Evolutionary conservation across 2,329 filamentous ascomycete genomes (phyloP).

Genomic region (Aspergillus glaucus): DNA sequence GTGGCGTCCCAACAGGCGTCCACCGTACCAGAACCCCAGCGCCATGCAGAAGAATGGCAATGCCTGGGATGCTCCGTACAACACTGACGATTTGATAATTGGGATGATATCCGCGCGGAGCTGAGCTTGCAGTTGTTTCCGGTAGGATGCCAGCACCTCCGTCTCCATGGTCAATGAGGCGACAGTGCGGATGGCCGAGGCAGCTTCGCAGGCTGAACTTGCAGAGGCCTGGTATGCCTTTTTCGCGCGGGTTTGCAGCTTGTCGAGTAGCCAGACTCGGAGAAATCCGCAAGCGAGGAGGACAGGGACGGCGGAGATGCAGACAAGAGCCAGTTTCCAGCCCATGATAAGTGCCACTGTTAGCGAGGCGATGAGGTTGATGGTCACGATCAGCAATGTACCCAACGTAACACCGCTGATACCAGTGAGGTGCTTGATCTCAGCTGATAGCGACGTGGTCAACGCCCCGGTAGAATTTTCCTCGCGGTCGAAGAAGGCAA

Average conservation of each 20-base stretch:
- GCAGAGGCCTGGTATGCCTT: slow-evolving; percentile 73
- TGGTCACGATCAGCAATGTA: slow-evolving; percentile 71
- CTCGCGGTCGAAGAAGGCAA: slow-evolving; percentile 82
- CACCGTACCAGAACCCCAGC: slow-evolving; percentile 61
- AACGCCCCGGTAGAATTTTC: slow-evolving; percentile 85
- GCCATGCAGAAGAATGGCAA: slow-evolving; percentile 21
- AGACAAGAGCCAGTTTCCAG: slow-evolving; percentile 84
- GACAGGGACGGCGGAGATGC: slow-evolving; percentile 69
- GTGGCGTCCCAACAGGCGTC: slow-evolving; percentile 47
- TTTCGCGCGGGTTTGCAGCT: slow-evolving; percentile 74
- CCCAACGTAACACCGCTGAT: slow-evolving; percentile 83
- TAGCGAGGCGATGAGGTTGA: slow-evolving; percentile 71
- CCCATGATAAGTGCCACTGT: slow-evolving; percentile 64
- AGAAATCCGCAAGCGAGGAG: slow-evolving; percentile 77
- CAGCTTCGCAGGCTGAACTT: slow-evolving; percentile 85
- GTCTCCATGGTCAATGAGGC: slow-evolving; percentile 81
- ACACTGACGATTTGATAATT: slow-evolving; percentile 65
- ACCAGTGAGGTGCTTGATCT: slow-evolving; percentile 85
- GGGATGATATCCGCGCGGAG: slow-evolving; percentile 63
- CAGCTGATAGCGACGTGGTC: slow-evolving; percentile 80
- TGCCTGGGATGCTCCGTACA: slow-evolving; percentile 61
- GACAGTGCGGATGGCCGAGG: slow-evolving; percentile 88
- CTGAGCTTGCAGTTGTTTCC: slow-evolving; percentile 58
- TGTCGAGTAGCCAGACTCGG: slow-evolving; percentile 75
- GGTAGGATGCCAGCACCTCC: slow-evolving; percentile 71